Evolutionary conservation across 805 yeast species (phyloP), one percentile per base, ranked within the genome.

Genomic region (Ascoidea rubescens): DNA sequence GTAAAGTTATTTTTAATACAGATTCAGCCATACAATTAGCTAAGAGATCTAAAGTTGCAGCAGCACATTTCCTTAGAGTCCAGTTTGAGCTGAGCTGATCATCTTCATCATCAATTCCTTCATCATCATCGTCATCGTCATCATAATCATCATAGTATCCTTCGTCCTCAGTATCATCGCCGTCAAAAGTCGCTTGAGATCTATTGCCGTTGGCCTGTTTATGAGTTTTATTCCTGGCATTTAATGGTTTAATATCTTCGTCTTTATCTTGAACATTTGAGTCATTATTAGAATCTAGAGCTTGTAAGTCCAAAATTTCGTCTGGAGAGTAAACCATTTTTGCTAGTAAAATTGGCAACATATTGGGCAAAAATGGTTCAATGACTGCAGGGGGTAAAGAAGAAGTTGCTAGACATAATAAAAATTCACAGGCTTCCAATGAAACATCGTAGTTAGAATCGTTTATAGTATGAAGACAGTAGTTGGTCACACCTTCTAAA

Each of bases 1-100:
- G 97, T 56, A 91, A 73, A 1, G 87, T 74, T 10, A 78, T 71
- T 30, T 73, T 71, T 48, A 91, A 70, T 2, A 87, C 90, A 53
- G 78, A 79, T 10, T 72, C 73, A 0, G 96, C 90, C 52, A 76
- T 73, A 46, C 73, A 72, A 31, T 80, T 71, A 0, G 97, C 84
- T 52, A 93, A 68, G 1, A 83, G 76, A 63, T 93, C 99, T 47
- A 93, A 71, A 0, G 97, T 84, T 4, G 97, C 93, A 3, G 98
- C 98, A 4, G 96, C 75, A 66, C 98, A 91, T 67, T 91, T 91
- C 61, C 99, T 76, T 54, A 93, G 68, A 60, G 82, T 88, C 99
- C 99, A 93, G 59, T 81, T 87, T 43, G 82, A 79, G 48, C 80
- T 74, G 44, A 77, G 80, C 52, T 75, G 82, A 49, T 75, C 84